Conservation (phyloP, 2,329 filamentous ascomycete species). For the Paraconiothyrium sp. region DNA sequence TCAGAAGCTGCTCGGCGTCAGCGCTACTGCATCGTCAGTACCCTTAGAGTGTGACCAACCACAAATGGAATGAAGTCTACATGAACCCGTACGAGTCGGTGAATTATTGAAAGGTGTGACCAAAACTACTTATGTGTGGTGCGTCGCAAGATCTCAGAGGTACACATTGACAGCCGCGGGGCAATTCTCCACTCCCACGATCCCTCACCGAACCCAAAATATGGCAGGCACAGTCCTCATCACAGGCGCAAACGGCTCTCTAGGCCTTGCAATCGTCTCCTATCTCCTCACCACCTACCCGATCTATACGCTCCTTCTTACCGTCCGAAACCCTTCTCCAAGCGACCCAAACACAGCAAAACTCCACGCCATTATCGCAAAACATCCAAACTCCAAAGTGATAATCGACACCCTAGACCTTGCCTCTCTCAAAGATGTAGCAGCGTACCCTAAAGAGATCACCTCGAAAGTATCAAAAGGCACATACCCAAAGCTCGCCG, state of each 20-base stretch:
- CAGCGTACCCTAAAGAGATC: conserved; percentile 23
- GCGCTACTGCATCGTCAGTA: no score
- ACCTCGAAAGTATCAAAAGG: conserved; percentile 19
- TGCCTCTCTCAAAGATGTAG: conserved; percentile 22
- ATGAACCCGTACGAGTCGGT: neutral
- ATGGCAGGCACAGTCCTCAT: conserved; percentile 26
- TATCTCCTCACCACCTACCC: conserved; percentile 29
- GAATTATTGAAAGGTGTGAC: neutral
- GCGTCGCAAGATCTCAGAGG: no score
- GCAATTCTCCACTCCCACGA: no score
- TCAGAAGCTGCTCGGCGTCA: no score
- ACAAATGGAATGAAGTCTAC: no score
- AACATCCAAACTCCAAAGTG: conserved; percentile 19
- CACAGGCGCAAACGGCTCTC: conserved; percentile 38
- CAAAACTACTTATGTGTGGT: neutral
- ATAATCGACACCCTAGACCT: conserved; percentile 32
- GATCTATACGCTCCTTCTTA: conserved; percentile 24
- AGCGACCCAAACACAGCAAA: conserved; percentile 30
- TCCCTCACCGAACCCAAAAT: neutral
- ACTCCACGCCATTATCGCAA: conserved; percentile 23
- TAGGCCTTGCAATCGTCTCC: conserved; percentile 30
- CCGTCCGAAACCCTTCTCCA: conserved; percentile 29
- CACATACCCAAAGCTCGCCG: conserved; percentile 21
- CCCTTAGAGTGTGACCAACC: no score
- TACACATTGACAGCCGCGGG: neutral